Base-by-base conservation (phyloP, 495 filamentous ascomycete species). In the Penicillium goetzii region DNA sequence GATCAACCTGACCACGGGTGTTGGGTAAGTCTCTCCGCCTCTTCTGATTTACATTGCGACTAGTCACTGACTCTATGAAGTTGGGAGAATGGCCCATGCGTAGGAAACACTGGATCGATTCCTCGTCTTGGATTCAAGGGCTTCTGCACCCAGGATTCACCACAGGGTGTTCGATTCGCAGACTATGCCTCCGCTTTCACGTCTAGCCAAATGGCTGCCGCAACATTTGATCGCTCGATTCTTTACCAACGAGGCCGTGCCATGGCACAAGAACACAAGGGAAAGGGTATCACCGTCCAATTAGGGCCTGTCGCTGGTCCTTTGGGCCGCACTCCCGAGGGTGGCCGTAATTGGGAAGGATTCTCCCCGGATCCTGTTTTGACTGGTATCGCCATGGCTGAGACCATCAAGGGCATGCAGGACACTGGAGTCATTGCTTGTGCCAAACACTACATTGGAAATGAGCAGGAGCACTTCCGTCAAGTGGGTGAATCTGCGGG, bases 301-400 rank as follows among this genome's bases (percentile, higher is more conserved):
- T 71, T 86, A 1, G 82, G 83, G 4, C 85, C 84, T 0, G 82
- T 82, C 0, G 70, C 75, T 33, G 85, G 85, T 17, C 74, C 57
- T 4, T 4, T 59, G 10, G 57, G 57, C 7, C 57, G 57, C 68
- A 74, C 47, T 43, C 73, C 83, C 0, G 36, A 68, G 4, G 81
- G 75, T 14, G 84, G 84, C 0, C 71, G 84, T 11, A 86, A 85
- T 65, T 93, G 89, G 89, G 91, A 93, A 72, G 89, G 89, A 0
- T 89, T 91, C 62, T 83, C 83, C 7, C 68, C 81, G 0, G 90
- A 92, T 74, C 88, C 87, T 76, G 75, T 90, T 55, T 76, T 88
- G 25, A 77, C 76, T 21, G 86, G 86, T 9, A 72, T 85, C n/a
- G 78, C 76, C 1, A 82, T 83, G 50, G 81, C 74, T 1, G 77